These are phyloP conservation scores for Saprolegnia diclina DNA, from an alignment of 352 stramenopile species.

Conservation along the genomic window DNA sequence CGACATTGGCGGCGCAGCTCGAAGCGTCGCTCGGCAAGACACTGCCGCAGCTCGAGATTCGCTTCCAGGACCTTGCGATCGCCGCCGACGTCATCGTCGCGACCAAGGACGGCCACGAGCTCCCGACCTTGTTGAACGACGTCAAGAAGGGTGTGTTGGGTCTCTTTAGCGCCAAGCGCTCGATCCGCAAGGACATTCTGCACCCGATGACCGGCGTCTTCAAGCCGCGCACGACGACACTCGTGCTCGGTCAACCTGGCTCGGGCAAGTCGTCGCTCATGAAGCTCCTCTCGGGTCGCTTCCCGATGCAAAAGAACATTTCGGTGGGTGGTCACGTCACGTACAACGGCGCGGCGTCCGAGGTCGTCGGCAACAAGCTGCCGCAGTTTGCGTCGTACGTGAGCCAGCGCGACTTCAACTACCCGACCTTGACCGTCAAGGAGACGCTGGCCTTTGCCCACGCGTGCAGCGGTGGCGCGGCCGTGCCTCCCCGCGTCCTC, in stretches of 20 bases:
- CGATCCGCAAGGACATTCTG: conserved; percentile 42
- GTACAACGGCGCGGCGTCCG: conserved; percentile 42
- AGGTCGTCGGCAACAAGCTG: conserved; percentile 35
- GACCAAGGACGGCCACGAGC: conserved; percentile 20
- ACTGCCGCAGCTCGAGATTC: conserved; percentile 56
- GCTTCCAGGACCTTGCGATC: conserved; percentile 43
- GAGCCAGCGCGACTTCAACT: conserved; percentile 43
- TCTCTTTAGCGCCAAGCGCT: conserved; percentile 38
- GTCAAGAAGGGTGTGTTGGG: conserved; percentile 34
- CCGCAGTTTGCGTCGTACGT: conserved; percentile 49
- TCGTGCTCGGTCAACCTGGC: conserved; percentile 47
- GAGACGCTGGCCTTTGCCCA: conserved; percentile 55
- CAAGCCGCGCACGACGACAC: conserved; percentile 45
- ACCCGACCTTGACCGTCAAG: conserved; percentile 43
- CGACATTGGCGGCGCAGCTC: background rate
- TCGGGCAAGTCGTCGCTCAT: conserved; percentile 55
- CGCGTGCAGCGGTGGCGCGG: conserved; percentile 38
- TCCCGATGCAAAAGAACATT: conserved; percentile 45
- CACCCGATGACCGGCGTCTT: conserved; percentile 41
- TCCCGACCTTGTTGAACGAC: conserved; percentile 45
- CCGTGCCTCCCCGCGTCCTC: conserved; percentile 31
- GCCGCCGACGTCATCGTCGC: conserved; percentile 32
- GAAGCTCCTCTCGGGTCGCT: conserved; percentile 47
- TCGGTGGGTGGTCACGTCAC: conserved; percentile 38
- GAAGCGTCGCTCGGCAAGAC: conserved; percentile 39